Evolutionary conservation across 208 protist genomes (phyloP).

Genomic region (Leptomonas pyrrhocoris): DNA sequence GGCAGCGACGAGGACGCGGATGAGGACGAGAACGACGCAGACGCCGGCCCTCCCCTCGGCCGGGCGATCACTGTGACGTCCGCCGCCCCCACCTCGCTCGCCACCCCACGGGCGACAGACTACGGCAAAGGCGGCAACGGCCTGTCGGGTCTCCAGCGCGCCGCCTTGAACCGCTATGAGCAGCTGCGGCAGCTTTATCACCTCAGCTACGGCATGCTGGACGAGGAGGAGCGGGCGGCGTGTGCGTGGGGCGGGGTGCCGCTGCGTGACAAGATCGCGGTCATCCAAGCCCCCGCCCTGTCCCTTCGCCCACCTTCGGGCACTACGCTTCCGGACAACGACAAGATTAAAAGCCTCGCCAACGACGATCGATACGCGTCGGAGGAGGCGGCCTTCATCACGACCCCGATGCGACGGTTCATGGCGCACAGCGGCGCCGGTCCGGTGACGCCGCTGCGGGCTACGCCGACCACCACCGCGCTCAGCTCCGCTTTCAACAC

Average conservation of each 20-base stretch:
- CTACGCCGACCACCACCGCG: constrained; percentile 12
- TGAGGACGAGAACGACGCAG: not conserved
- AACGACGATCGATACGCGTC: not conserved
- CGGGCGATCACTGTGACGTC: no score
- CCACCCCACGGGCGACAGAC: constrained; percentile 20
- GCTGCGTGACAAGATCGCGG: no score
- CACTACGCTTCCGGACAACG: no score
- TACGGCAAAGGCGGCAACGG: constrained; percentile 13
- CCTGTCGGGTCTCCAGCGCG: constrained; percentile 41
- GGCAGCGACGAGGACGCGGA: constrained; percentile 6
- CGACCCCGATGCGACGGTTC: constrained; percentile 14
- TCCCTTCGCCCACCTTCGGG: not conserved
- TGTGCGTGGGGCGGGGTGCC: constrained; percentile 16
- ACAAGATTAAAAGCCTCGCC: no score
- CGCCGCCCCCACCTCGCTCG: not conserved
- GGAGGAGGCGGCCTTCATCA: not conserved
- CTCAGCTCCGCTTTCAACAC: constrained; percentile 19
- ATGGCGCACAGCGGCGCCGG: constrained; percentile 3
- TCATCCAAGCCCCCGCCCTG: no score
- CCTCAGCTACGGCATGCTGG: constrained; percentile 30
- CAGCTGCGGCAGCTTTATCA: constrained; percentile 45
- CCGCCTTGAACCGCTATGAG: constrained; percentile 51
- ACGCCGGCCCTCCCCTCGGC: no score
- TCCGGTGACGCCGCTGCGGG: constrained; percentile 20
- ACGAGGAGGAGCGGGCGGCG: constrained; percentile 23